Conservation (phyloP, 164 flowering plant species). For the Nymphaea thermarum region DNA sequence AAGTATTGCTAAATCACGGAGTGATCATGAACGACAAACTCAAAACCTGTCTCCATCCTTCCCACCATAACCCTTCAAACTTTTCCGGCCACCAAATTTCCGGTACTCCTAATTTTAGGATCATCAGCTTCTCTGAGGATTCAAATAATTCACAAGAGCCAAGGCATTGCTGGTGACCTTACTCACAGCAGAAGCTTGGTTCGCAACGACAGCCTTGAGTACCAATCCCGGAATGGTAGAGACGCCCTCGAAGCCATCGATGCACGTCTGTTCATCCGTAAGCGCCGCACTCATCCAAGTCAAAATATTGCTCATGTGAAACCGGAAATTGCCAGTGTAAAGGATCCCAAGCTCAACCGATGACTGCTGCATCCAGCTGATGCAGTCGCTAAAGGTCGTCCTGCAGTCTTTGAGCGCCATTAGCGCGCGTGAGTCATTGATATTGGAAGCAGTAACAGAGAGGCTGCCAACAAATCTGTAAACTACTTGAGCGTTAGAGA, state of each 20-base stretch:
- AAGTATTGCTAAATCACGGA: neutral
- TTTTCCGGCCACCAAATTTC: neutral
- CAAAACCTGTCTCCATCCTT: neutral
- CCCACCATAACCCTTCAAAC: neutral
- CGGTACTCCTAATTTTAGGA: neutral
- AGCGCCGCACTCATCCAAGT: conserved; percentile 98
- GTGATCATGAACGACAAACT: neutral
- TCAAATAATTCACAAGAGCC: conserved; percentile 63
- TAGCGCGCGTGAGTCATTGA: conserved; percentile 26
- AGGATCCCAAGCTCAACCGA: conserved; percentile 44
- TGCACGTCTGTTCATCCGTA: conserved; percentile 80
- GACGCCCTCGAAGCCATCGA: conserved; percentile 64
- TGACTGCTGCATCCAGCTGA: conserved; percentile 53
- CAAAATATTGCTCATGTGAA: conserved; percentile 72
- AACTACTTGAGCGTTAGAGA: conserved; percentile 9
- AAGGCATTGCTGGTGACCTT: conserved; percentile 79
- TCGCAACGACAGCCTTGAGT: conserved; percentile 33
- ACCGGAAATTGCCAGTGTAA: conserved; percentile 29
- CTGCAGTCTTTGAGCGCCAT: conserved; percentile 67
- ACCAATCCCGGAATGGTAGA: conserved; percentile 12
- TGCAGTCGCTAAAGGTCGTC: conserved; percentile 50
- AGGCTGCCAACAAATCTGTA: neutral
- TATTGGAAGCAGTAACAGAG: conserved; percentile 9
- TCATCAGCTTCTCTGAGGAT: neutral
- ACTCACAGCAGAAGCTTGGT: conserved; percentile 21